Percentiles rank a stretch among this genome's conserved stretches.
Conservation (phyloP, 352 stramenopile species). For the Phytophthora cactorum region DNA sequence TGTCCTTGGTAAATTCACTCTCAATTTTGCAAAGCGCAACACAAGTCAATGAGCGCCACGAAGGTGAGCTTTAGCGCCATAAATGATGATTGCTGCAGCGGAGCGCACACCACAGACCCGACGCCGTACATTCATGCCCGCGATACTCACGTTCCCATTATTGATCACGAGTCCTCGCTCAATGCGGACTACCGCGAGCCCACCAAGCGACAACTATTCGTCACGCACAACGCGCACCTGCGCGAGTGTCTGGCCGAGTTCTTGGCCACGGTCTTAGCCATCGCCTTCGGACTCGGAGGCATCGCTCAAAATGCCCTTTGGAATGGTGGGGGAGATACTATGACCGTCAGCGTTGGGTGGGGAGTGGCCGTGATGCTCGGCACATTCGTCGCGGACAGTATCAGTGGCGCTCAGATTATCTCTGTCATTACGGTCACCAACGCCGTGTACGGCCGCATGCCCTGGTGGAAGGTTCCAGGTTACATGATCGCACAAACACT, state of each 20-base stretch:
- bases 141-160: slow-evolving; percentile 14
- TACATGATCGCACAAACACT: slow-evolving; percentile 50
- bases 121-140: slow-evolving; percentile 12
- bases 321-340: slow-evolving; percentile 41
- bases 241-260: slow-evolving; percentile 64
- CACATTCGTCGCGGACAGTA: slow-evolving; percentile 45
- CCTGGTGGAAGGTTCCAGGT: slow-evolving; percentile 53
- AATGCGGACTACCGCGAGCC: slow-evolving; percentile 12
- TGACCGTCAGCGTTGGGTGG: slow-evolving; percentile 64
- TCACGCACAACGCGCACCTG: slow-evolving; percentile 33
- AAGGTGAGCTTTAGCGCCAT: slow-evolving; percentile 20
- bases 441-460: slow-evolving; percentile 46
- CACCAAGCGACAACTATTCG: slow-evolving; percentile 13
- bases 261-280: slow-evolving; percentile 51
- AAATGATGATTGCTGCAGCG: slow-evolving; percentile 3
- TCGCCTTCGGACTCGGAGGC: slow-evolving; percentile 54
- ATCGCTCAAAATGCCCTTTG: slow-evolving; percentile 53
- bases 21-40: slow-evolving; percentile 5
- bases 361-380: slow-evolving; percentile 64
- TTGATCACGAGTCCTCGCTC: slow-evolving; percentile 16
- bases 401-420: slow-evolving; percentile 64
- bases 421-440: slow-evolving; percentile 58
- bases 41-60: slow-evolving; percentile 9
- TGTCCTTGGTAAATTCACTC: slow-evolving; percentile 3
- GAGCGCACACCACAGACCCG: slow-evolving; percentile 6